Evolutionary conservation across 1,284 basidiomycete species (phyloP).

Genomic region (Phellopilus nigrolimitatus): DNA sequence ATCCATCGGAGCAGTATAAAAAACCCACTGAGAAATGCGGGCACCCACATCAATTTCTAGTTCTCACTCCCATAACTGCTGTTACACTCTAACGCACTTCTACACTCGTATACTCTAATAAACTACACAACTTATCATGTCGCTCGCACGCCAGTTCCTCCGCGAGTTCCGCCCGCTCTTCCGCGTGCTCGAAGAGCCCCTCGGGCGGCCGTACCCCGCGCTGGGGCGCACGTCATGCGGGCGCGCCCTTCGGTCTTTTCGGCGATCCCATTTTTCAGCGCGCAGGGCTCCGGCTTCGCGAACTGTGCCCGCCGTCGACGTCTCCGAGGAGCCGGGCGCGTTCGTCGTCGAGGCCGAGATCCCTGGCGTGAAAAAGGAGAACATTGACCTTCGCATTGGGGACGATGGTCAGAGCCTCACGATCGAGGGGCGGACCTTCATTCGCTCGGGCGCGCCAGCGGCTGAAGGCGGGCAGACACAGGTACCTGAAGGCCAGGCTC

Average conservation of each 20-base stretch:
- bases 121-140: slow-evolving; percentile 39
- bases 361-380: slow-evolving; percentile 75
- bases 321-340: slow-evolving; percentile 58
- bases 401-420: slow-evolving; percentile 65
- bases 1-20: too few relatives aligned
- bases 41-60: too few relatives aligned
- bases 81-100: too few relatives aligned
- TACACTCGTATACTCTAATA: too few relatives aligned
- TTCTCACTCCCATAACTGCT: too few relatives aligned
- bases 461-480: background rate
- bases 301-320: slow-evolving; percentile 51
- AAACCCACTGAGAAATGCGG: too few relatives aligned
- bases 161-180: slow-evolving; percentile 72
- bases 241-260: slow-evolving; percentile 34
- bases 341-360: slow-evolving; percentile 73
- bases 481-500: slow-evolving; percentile 5
- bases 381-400: slow-evolving; percentile 64
- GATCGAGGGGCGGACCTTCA: slow-evolving; percentile 58
- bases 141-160: slow-evolving; percentile 59
- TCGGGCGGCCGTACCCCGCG: slow-evolving; percentile 39
- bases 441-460: slow-evolving; percentile 22
- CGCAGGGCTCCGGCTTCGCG: slow-evolving; percentile 30
- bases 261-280: slow-evolving; percentile 50
- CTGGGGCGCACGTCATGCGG: slow-evolving; percentile 20
- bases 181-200: slow-evolving; percentile 64